These are phyloP conservation scores for Haplographium delicatum DNA, from an alignment of 495 filamentous ascomycete species.

Conservation along the genomic window DNA sequence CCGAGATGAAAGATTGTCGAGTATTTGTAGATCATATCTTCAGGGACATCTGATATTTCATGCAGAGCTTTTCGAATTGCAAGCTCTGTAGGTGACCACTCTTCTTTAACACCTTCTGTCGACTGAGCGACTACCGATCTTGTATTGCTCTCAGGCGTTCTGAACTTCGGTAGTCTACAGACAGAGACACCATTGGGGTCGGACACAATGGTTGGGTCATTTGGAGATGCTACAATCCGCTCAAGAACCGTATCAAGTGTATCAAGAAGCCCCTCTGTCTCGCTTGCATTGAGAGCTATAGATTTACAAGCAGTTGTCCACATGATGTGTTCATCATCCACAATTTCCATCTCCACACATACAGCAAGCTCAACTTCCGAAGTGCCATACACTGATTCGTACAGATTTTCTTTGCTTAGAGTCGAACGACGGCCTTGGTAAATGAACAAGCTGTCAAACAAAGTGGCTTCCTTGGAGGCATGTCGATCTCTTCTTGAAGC, in stretches of 20 bases:
- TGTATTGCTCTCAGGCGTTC: not conserved
- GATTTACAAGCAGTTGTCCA: constrained; percentile 69
- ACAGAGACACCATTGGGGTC: constrained; percentile 39
- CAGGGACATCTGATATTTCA: constrained; percentile 54
- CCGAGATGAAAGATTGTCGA: constrained; percentile 79
- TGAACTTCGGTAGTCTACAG: constrained; percentile 41
- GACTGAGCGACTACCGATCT: not conserved
- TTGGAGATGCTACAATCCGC: constrained; percentile 40
- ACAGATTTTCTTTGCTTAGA: constrained; percentile 28
- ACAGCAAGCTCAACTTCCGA: constrained; percentile 71
- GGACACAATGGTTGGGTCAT: constrained; percentile 48
- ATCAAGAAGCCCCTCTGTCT: constrained; percentile 41
- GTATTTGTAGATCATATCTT: constrained; percentile 53
- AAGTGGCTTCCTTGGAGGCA: constrained; percentile 24
- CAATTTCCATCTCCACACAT: constrained; percentile 71
- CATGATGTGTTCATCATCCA: constrained; percentile 40
- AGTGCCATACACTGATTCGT: constrained; percentile 50
- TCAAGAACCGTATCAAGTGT: constrained; percentile 50
- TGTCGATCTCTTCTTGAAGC: constrained; percentile 23
- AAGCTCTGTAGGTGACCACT: constrained; percentile 42
- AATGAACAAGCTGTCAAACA: constrained; percentile 71
- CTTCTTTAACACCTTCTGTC: not conserved
- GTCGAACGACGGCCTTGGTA: constrained; percentile 45
- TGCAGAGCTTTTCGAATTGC: constrained; percentile 58
- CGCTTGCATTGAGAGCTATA: constrained; percentile 37